Conservation (phyloP, 2,329 filamentous ascomycete genomes). For the Exophiala spinifera region DNA sequence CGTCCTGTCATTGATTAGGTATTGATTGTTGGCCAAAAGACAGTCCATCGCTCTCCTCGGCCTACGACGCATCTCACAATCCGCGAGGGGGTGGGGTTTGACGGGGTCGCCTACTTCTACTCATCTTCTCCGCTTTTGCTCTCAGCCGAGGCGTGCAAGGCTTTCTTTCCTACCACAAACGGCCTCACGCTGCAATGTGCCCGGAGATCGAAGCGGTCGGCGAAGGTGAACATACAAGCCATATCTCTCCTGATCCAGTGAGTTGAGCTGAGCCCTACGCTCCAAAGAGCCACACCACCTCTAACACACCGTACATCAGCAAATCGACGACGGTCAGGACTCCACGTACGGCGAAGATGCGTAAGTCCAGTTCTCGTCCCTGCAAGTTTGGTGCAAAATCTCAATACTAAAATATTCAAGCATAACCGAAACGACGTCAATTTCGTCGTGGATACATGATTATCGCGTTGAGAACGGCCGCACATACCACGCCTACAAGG, state of each 20-base stretch:
- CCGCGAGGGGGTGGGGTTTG: too few species aligned
- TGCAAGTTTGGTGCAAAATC: neutral
- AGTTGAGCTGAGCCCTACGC: neutral
- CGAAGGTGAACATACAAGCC: neutral
- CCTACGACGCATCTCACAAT: too few species aligned
- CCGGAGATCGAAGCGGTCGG: neutral
- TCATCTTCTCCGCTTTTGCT: neutral
- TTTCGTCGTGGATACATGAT: conserved; percentile 21
- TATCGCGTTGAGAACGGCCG: conserved; percentile 25
- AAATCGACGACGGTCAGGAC: conserved; percentile 14
- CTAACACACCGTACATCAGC: neutral
- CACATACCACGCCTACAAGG: conserved; percentile 25
- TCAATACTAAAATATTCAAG: neutral
- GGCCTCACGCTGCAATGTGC: neutral
- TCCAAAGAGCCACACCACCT: neutral
- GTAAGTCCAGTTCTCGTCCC: conserved; percentile 2
- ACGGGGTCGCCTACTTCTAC: too few species aligned
- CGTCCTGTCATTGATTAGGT: too few species aligned
- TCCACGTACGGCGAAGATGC: conserved; percentile 23
- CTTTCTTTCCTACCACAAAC: neutral
- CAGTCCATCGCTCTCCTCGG: too few species aligned
- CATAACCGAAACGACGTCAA: conserved; percentile 20
- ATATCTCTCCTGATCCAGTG: neutral
- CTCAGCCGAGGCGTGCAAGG: too few species aligned
- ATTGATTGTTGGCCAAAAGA: too few species aligned